Conservation (phyloP, 768 basidiomycete genomes). For the Psilocybe subaeruginosa region DNA sequence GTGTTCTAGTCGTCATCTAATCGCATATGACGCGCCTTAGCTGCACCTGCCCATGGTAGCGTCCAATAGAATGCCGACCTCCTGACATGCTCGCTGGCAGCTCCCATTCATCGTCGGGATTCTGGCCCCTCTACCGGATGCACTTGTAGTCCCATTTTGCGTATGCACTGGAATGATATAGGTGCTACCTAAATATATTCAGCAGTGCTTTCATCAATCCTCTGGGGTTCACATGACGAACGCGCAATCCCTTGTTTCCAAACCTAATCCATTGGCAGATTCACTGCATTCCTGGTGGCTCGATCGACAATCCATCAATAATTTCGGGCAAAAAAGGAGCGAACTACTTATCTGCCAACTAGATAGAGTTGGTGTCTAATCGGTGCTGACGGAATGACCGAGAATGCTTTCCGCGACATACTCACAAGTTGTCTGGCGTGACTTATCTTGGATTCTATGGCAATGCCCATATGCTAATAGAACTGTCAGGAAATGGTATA, state of each 20-base stretch:
- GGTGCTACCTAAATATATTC: background rate
- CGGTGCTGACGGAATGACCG: background rate
- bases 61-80: background rate
- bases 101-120: background rate
- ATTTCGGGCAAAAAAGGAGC: background rate
- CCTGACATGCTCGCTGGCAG: background rate
- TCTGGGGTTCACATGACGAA: background rate
- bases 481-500: background rate
- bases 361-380: background rate
- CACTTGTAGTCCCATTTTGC: background rate
- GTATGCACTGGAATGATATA: background rate
- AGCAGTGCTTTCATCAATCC: background rate
- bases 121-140: background rate
- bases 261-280: background rate
- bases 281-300: background rate
- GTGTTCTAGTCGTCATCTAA: no score
- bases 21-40: no score
- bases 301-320: background rate
- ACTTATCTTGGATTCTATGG: background rate
- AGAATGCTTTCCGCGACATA: background rate
- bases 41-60: background rate
- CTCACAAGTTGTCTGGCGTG: slow-evolving; percentile 1
- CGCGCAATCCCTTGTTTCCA: background rate
- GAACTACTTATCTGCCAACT: background rate
- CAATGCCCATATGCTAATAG: background rate